phyloP scores from a whole-genome alignment of 495 filamentous ascomycete species.

The Penicillium simplicissimum region DNA sequence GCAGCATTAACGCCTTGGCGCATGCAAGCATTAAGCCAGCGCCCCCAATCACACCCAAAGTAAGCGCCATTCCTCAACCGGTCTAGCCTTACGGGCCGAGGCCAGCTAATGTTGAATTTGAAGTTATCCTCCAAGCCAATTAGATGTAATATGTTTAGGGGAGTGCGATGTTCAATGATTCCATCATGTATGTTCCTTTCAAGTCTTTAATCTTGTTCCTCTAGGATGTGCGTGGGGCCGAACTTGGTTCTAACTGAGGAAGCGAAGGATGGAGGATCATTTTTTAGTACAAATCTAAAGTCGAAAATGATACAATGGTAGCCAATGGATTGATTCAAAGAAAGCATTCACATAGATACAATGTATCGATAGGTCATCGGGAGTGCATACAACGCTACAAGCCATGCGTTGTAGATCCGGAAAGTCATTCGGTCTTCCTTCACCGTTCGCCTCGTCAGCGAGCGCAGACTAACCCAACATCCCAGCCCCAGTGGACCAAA shows the following conservation, averaged over 20 bases:
- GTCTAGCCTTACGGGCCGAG: neutral
- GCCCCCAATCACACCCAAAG: neutral
- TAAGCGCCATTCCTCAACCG: neutral
- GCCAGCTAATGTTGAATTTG: neutral
- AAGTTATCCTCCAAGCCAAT: neutral
- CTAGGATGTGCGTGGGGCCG: neutral
- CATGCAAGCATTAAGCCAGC: neutral
- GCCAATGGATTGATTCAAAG: neutral
- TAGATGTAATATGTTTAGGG: neutral
- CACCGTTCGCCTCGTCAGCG: neutral
- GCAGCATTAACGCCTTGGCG: neutral
- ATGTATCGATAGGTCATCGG: neutral
- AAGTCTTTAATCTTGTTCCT: neutral
- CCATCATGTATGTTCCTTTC: neutral
- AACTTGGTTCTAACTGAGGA: neutral
- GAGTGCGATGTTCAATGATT: too few species aligned
- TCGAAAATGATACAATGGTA: neutral
- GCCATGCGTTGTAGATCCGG: slow-evolving; percentile 1
- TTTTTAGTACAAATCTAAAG: neutral
- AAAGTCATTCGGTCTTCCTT: neutral
- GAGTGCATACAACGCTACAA: neutral
- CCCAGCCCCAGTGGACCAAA: neutral
- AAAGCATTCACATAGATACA: neutral
- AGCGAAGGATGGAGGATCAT: neutral
- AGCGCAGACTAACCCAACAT: neutral